Base-by-base conservation (phyloP, 371 early-diverging fungal species). In the Apophysomyces variabilis region DNA sequence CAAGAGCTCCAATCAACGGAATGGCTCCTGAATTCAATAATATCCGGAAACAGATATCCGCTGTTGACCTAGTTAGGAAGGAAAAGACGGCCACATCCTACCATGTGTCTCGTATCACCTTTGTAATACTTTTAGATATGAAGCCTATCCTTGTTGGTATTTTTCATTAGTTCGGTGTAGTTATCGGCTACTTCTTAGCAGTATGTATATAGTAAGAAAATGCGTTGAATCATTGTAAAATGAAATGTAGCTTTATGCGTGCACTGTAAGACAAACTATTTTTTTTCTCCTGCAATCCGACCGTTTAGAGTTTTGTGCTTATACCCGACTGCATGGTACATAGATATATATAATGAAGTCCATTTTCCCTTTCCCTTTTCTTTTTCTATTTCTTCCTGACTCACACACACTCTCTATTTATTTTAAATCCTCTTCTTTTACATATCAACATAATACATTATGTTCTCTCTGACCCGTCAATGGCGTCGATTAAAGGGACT, bases 391-490 rank as follows among this genome's bases (percentile, higher is more conserved):
- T 41, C 39, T 61, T 44, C 44, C 3, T 26, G 3, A 26, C 32
- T 26, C 32, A 26, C 32, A 3, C 32, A 3, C 1, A 2, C 8
- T 5, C 43, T 43, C 41, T 41, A 41, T 13, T 26, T 26, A 26
- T 26, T 26, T 26, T 26, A 3, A 3, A 26, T 26, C 32, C 32
- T 26, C 32, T 26, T 26, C 32, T 26, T 26, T 26, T 26, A 26
- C 32, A 26, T 26, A 26, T 26, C 32, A 26, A 26, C 41, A 41
- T 41, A 11, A 8, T 41, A 11, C 41, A 64, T 18, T 38, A 72
- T 72, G 72, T 62, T 66, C 16, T 69, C 73, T 44, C 59, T 73
- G 35, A 46, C 73, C 46, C 70, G 71, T 65, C 71, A 71, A 36
- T 70, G 64, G 67, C 73, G 70, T 57, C 67, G 70, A 7, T 65